A percentile compares a stretch with the other conserved stretches of the same genome.
These are phyloP conservation scores for Phialophora tarda DNA, from an alignment of 2,329 filamentous ascomycete species.

Conservation along the genomic window DNA sequence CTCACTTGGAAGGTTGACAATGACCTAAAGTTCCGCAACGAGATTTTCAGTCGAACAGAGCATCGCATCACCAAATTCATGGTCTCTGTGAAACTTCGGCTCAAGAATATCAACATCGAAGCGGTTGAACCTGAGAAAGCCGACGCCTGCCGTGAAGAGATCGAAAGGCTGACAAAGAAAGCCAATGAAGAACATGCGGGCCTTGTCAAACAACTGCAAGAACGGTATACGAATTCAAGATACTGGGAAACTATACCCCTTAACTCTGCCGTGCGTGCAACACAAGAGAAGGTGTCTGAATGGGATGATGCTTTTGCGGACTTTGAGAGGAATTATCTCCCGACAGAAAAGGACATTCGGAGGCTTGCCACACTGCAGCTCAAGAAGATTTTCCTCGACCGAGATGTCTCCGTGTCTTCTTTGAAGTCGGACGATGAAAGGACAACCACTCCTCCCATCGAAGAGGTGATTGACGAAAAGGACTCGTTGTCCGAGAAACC, in stretches of 20 bases:
- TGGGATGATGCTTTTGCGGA: constrained; percentile 91
- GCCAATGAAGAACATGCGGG: constrained; percentile 81
- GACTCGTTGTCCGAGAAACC: constrained; percentile 42
- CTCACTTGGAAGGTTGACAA: constrained; percentile 99
- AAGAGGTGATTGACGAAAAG: constrained; percentile 44
- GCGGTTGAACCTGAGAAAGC: constrained; percentile 86
- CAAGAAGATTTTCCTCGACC: constrained; percentile 92
- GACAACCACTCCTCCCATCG: constrained; percentile 57
- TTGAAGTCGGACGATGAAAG: constrained; percentile 72
- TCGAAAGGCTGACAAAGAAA: constrained; percentile 77
- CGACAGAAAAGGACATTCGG: constrained; percentile 92
- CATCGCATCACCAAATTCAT: constrained; percentile 86
- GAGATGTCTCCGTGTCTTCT: constrained; percentile 77
- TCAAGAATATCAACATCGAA: constrained; percentile 88
- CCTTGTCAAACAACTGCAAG: constrained; percentile 78
- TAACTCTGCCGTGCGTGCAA: constrained; percentile 84
- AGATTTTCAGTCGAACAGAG: constrained; percentile 81
- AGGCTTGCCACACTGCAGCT: constrained; percentile 89
- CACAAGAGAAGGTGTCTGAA: constrained; percentile 88
- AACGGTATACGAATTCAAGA: constrained; percentile 88
- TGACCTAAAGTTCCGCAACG: constrained; percentile 89
- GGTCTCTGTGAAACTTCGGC: constrained; percentile 77
- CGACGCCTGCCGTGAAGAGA: constrained; percentile 79
- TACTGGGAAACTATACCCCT: constrained; percentile 97
- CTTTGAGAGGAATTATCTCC: constrained; percentile 92